Base-by-base conservation (phyloP, 768 basidiomycete genomes). In the Coprinopsis sp. region DNA sequence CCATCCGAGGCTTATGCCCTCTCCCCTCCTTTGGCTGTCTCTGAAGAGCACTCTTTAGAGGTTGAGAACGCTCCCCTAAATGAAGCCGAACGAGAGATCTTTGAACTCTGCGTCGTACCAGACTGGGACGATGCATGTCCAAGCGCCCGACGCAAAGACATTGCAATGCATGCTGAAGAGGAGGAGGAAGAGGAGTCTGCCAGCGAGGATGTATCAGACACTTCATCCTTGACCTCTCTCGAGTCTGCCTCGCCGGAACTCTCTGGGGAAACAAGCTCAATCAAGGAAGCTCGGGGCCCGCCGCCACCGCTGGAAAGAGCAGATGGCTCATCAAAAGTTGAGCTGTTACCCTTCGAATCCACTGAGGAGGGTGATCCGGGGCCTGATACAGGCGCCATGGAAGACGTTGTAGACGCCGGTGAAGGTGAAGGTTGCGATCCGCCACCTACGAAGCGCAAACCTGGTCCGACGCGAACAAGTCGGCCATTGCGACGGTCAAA, bases 21-120 rank as follows among this genome's bases (percentile, higher is more conserved):
- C 6, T 23, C 47, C 3, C 24, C 47, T 5, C 16, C 33, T 16
- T 25, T 43, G n/a, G 24, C 39, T 33, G 25, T 46, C 18, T 37
- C 51, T 33, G 50, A 41, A 33, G 55, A 58, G 21, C 49, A 52
- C 33, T 54, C 50, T 36, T 47, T 36, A 21, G 60, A 64, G 33
- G 58, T 53, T 12, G 28, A 49, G n/a, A 75, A 76, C 19, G 65
- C 67, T 3, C 85, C 84, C 16, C 71, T 88, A 39, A 87, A 76
- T 53, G 78, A 79, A 19, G 79, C 74, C 8, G 86, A 88, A 55
- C 77, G 83, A 56, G 78, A 83, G 61, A 80, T 88, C 39, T 87
- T 88, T 63, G 72, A 75, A 37, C 63, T 87, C 21, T 87, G 83
- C 50, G 67, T 74, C 25, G 72, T 75, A 50, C 76, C 78, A 16